Evolutionary conservation across 2,329 filamentous ascomycete genomes (phyloP).

Genomic region (Colletotrichum godetiae): DNA sequence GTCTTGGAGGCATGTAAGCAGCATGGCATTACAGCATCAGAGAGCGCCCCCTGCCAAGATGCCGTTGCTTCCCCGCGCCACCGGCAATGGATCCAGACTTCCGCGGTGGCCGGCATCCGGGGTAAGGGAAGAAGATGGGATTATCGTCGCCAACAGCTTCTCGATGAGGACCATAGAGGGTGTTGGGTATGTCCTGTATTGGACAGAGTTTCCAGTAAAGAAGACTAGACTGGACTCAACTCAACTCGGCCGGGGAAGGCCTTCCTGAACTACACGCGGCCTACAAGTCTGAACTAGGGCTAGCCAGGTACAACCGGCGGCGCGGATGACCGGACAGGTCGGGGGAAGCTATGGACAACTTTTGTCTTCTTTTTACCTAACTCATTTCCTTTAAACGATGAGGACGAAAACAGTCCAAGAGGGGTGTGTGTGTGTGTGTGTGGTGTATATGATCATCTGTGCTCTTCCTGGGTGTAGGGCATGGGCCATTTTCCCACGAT

Average conservation of each 20-base stretch:
- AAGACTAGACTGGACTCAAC: background rate
- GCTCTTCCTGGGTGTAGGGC: background rate
- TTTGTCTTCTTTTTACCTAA: background rate
- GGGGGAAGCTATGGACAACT: constrained; percentile 14
- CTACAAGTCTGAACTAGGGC: constrained; percentile 2
- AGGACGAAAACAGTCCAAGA: background rate
- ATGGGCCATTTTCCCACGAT: constrained; percentile 9
- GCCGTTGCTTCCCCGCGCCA: background rate
- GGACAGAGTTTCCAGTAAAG: constrained; percentile 5
- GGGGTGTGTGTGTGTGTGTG: background rate
- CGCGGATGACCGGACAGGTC: constrained; percentile 23
- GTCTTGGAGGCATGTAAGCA: constrained; percentile 2
- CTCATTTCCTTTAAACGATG: background rate
- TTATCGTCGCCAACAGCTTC: constrained; percentile 8
- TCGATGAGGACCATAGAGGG: background rate
- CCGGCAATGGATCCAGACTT: constrained; percentile 5
- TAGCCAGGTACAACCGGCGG: constrained; percentile 16
- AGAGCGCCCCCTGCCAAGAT: constrained; percentile 9
- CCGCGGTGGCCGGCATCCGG: background rate
- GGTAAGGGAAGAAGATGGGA: constrained; percentile 8
- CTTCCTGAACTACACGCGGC: background rate
- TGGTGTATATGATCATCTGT: background rate
- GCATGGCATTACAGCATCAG: background rate
- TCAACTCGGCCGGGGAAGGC: background rate
- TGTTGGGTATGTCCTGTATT: background rate